These are phyloP conservation scores for Pythium plurisporium DNA, from an alignment of 352 stramenopile species.

Conservation along the genomic window DNA sequence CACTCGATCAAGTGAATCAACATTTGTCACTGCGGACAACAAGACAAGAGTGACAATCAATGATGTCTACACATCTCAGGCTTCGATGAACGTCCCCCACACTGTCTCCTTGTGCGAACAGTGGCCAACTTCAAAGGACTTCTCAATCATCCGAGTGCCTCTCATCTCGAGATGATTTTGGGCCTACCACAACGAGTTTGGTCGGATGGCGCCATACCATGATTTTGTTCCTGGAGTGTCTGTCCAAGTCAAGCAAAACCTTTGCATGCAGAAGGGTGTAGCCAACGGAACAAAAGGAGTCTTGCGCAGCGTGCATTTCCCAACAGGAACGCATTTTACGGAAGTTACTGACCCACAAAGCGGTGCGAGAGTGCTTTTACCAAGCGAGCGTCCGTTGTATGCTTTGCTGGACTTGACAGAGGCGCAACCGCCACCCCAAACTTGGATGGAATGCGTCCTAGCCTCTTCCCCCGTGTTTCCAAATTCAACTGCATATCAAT, in stretches of 20 bases:
- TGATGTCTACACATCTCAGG: too few relatives aligned
- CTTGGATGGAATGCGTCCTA: too few relatives aligned
- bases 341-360: background rate
- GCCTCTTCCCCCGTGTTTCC: too few relatives aligned
- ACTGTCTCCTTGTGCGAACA: too few relatives aligned
- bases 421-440: too few relatives aligned
- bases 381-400: conserved; percentile 2
- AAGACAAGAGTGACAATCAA: too few relatives aligned
- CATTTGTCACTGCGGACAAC: too few relatives aligned
- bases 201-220: conserved; percentile 6
- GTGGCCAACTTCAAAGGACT: conserved; percentile 9
- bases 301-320: background rate
- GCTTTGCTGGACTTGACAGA: background rate
- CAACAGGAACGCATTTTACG: background rate
- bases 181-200: conserved; percentile 5
- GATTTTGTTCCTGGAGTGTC: conserved; percentile 12
- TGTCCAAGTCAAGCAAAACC: conserved; percentile 13
- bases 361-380: background rate
- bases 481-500: too few relatives aligned
- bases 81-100: too few relatives aligned
- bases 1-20: background rate
- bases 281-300: conserved; percentile 13
- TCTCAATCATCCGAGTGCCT: background rate
- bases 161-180: conserved; percentile 1
- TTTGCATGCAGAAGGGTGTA: conserved; percentile 12